Percentiles rank a stretch among this genome's conserved stretches.
phyloP scores from a whole-genome alignment of 345 rosid genomes.

The Acer yangbiense region DNA sequence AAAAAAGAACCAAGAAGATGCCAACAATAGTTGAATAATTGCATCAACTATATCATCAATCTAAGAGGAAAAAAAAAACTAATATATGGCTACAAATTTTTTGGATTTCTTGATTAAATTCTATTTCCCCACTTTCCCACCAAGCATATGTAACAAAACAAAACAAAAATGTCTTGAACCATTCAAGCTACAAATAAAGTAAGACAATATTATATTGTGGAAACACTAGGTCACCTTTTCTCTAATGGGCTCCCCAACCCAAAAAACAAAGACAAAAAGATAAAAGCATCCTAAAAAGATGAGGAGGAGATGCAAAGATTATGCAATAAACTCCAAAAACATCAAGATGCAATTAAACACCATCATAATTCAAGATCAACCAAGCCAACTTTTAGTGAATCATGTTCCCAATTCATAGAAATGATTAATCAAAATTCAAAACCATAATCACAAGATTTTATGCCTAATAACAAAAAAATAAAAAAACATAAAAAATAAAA shows the following conservation, averaged over 20 bases:
- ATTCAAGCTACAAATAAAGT: slow-evolving; percentile 16
- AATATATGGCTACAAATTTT: not conserved
- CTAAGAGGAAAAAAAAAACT: not conserved
- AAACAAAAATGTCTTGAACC: slow-evolving; percentile 8
- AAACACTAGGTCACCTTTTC: slow-evolving; percentile 21
- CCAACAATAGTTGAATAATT: not conserved
- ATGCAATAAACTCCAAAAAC: not conserved
- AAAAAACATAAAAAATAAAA: slow-evolving; percentile 1
- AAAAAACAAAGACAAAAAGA: slow-evolving; percentile 30
- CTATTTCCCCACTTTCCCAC: not conserved
- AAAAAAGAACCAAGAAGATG: not conserved
- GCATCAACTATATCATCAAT: not conserved
- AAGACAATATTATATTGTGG: slow-evolving; percentile 2
- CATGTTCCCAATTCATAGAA: not conserved
- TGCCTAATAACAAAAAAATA: not conserved
- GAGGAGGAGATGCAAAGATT: slow-evolving; percentile 8
- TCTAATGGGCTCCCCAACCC: slow-evolving; percentile 31
- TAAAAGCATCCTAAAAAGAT: slow-evolving; percentile 29
- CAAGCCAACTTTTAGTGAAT: slow-evolving; percentile 8
- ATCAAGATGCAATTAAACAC: slow-evolving; percentile 11
- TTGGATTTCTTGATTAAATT: not conserved
- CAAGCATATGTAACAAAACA: not conserved
- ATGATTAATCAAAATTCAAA: slow-evolving; percentile 13
- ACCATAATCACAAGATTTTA: not conserved
- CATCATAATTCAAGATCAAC: slow-evolving; percentile 17